Conservation (phyloP, 1,284 basidiomycete species). For the Ganoderma sp. region DNA sequence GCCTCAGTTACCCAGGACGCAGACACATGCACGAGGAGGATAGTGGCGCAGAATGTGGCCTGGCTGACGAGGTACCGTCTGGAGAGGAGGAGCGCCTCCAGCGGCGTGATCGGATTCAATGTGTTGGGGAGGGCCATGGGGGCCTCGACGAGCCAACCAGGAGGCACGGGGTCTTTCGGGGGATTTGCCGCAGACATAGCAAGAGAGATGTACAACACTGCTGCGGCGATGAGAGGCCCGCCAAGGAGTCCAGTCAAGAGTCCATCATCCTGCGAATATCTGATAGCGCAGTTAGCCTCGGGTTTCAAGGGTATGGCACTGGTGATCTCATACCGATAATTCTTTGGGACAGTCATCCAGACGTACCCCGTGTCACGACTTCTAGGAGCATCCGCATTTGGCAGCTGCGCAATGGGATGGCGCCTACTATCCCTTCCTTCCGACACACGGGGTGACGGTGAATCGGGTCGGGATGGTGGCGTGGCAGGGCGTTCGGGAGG, state of each 20-base stretch:
- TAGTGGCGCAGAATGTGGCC: conserved; percentile 78
- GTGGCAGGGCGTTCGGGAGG: conserved; percentile 36
- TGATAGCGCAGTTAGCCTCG: conserved; percentile 38
- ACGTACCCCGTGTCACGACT: conserved; percentile 60
- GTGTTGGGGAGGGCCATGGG: conserved; percentile 56
- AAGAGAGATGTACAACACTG: conserved; percentile 64
- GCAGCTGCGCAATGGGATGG: conserved; percentile 1
- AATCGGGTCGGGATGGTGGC: conserved; percentile 42
- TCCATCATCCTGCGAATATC: conserved; percentile 84
- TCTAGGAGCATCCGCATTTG: conserved; percentile 18
- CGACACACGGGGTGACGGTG: conserved; percentile 52
- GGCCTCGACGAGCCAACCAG: conserved; percentile 78
- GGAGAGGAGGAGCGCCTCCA: conserved; percentile 71
- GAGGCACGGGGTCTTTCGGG: conserved; percentile 48
- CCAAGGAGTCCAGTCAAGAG: conserved; percentile 81
- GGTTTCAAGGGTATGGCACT: background rate
- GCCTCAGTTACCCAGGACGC: conserved; percentile 77
- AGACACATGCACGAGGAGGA: conserved; percentile 78
- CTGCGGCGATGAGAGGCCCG: conserved; percentile 75
- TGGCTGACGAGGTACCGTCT: conserved; percentile 80
- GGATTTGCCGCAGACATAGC: conserved; percentile 34
- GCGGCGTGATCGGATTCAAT: conserved; percentile 48
- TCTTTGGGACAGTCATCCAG: conserved; percentile 90
- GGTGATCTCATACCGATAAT: conserved; percentile 64
- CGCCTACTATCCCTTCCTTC: conserved; percentile 51